Evolutionary conservation across 2,329 filamentous ascomycete species (phyloP).

Genomic region (Aspergillus luchuensis): DNA sequence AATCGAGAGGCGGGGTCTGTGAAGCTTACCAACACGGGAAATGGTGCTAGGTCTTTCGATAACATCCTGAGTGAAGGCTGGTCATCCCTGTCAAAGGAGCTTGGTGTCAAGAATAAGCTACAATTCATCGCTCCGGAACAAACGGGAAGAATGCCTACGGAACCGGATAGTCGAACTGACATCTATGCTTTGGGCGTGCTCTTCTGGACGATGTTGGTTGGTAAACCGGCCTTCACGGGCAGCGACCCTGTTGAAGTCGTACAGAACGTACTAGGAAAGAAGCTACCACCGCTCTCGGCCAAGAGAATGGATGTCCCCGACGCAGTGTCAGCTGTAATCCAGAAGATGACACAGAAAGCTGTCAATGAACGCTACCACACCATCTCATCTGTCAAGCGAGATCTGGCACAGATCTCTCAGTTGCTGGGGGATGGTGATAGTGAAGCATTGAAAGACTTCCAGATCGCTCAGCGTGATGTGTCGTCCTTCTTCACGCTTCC

Average conservation of each 20-base stretch:
- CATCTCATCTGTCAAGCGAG: conserved; percentile 79
- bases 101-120: conserved; percentile 85
- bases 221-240: conserved; percentile 77
- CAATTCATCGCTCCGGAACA: conserved; percentile 93
- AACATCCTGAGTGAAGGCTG: conserved; percentile 87
- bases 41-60: conserved; percentile 83
- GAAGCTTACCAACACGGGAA: conserved; percentile 81
- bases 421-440: conserved; percentile 75
- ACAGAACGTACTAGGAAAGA: conserved; percentile 79
- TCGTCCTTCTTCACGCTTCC: conserved; percentile 92
- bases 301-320: conserved; percentile 83
- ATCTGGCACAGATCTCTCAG: conserved; percentile 72
- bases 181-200: conserved; percentile 90
- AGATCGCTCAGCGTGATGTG: conserved; percentile 79
- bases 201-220: conserved; percentile 83
- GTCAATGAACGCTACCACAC: conserved; percentile 89
- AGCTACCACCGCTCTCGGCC: conserved; percentile 74
- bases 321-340: conserved; percentile 76
- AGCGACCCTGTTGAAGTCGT: conserved; percentile 84
- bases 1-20: conserved; percentile 70
- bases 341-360: conserved; percentile 88
- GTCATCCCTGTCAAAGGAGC: conserved; percentile 77
- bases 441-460: conserved; percentile 69
- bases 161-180: conserved; percentile 88
- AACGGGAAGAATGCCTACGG: conserved; percentile 87